These are phyloP conservation scores for Leptodontidium sp. DNA, from an alignment of 2,329 filamentous ascomycete genomes.

Conservation along the genomic window DNA sequence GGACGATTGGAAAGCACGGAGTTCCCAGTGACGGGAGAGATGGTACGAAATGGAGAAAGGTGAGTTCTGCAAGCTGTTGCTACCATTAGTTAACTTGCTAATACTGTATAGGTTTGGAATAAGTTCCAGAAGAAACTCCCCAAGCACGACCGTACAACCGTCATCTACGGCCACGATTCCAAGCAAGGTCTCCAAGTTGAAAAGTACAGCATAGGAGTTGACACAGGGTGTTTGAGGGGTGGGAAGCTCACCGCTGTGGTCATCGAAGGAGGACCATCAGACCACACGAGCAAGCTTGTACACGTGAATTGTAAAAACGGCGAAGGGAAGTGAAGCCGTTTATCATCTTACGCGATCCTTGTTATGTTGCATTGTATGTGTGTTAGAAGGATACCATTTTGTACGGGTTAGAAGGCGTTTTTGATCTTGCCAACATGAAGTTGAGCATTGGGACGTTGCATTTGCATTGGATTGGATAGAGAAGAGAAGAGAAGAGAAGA, in stretches of 20 bases:
- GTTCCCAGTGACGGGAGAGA: conserved; percentile 42
- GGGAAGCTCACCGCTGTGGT: conserved; percentile 79
- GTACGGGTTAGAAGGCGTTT: conserved; percentile 17
- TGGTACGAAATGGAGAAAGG: conserved; percentile 45
- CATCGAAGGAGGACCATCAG: conserved; percentile 63
- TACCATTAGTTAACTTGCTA: conserved; percentile 22
- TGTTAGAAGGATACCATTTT: conserved; percentile 20
- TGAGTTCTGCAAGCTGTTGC: conserved; percentile 22
- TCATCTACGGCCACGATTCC: conserved; percentile 90
- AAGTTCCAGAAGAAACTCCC: conserved; percentile 53
- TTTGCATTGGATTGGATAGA: conserved; percentile 6
- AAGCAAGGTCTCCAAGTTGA: conserved; percentile 72
- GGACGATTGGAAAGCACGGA: conserved; percentile 56
- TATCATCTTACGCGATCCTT: neutral
- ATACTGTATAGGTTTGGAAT: conserved; percentile 60
- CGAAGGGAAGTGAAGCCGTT: conserved; percentile 12
- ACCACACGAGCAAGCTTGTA: conserved; percentile 42
- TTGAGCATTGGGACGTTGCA: neutral
- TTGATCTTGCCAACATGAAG: neutral
- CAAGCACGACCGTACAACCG: conserved; percentile 61
- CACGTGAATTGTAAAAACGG: conserved; percentile 45
- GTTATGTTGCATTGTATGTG: neutral
- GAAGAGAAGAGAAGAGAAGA: no score
- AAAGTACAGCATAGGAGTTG: conserved; percentile 82
- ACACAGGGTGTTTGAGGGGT: conserved; percentile 83